These are phyloP conservation scores for Leishmania major DNA, from an alignment of 208 protist genomes.

Conservation along the genomic window DNA sequence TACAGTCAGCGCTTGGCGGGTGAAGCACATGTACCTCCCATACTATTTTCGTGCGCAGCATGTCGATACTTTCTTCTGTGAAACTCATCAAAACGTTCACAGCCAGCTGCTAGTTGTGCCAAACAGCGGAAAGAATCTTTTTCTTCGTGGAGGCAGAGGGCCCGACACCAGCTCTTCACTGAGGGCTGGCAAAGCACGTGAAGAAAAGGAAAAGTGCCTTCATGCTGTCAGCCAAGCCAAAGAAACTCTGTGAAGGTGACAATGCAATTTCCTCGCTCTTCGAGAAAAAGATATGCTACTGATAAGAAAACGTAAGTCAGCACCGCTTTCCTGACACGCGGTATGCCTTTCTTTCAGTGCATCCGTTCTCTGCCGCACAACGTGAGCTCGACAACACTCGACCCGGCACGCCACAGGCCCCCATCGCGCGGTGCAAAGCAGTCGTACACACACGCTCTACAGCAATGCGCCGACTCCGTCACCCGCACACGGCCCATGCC, in stretches of 20 bases:
- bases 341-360: not conserved
- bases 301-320: slow-evolving; percentile 8
- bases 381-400: not conserved
- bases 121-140: not conserved
- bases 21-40: not conserved
- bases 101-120: slow-evolving; percentile 19
- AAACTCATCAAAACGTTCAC: slow-evolving; percentile 15
- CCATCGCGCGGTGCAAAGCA: not conserved
- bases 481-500: not conserved
- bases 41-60: not conserved
- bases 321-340: not conserved
- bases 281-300: slow-evolving; percentile 26
- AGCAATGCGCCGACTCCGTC: not conserved
- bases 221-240: not conserved
- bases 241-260: not conserved
- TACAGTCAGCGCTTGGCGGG: not conserved
- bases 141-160: not conserved
- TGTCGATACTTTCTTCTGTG: slow-evolving; percentile 8
- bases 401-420: not conserved
- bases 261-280: not conserved
- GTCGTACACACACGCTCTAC: not conserved
- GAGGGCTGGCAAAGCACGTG: not conserved
- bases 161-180: not conserved
- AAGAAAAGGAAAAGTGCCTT: slow-evolving; percentile 2
- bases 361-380: not conserved